Evolutionary conservation across 2,329 filamentous ascomycete genomes (phyloP), one percentile per base, ranked within the genome.

Genomic region (Orbilia brochopaga): DNA sequence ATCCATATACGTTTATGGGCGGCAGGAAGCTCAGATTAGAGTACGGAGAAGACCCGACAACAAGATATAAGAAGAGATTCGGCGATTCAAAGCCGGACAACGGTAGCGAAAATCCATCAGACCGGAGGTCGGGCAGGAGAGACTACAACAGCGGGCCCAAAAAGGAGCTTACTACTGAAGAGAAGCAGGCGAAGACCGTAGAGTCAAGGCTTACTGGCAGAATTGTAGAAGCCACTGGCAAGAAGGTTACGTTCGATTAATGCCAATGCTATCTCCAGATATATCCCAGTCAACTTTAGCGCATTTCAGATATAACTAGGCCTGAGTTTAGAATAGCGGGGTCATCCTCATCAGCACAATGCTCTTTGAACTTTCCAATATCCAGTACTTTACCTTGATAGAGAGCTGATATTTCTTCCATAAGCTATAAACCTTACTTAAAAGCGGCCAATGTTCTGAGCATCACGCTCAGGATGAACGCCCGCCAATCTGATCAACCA

Each of bases 41-140:
- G 79, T 92, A 93, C 77, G 94, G 94, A 19, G 94, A 99, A 81
- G 94, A 97, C 79, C 87, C 92, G 67, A 87, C 91, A 76, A 86
- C 87, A 35, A 83, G 94, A 66, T 99, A 99, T 80, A 93, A 93
- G 83, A 99, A 97, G 83, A 74, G 69, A 24, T 76, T 74, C 30
- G 70, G 61, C 27, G 74, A 77, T 61, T 74, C 74, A 30, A 75
- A 75, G 74, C 48, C 59, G 74, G 50, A 76, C 69, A 24, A 79
- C 76, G 62, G 72, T 70, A 30, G 65, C 62, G 63, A 77, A 75
- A 69, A 74, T 46, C 74, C 76, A 42, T 74, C 77, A 40, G 74
- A 78, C 48, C 6, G 21, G 42, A 5, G n/a, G 21, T 77, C 74
- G 75, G 78, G 57, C 77, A 78, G 61, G 78, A 78, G 53, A 54